These are phyloP conservation scores for Parasitella parasitica DNA, from an alignment of 371 early-diverging fungal species.

Conservation along the genomic window DNA sequence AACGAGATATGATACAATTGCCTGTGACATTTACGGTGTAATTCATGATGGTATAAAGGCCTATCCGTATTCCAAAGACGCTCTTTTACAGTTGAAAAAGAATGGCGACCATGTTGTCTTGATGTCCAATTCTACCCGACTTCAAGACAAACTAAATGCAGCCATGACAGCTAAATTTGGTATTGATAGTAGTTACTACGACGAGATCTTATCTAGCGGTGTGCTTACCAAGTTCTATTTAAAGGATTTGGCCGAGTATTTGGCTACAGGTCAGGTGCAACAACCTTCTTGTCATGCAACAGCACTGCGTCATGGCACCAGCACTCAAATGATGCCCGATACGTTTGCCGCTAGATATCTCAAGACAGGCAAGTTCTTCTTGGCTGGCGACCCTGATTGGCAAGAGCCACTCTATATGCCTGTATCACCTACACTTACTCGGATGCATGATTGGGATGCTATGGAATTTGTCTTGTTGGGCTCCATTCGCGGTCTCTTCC, in stretches of 20 bases:
- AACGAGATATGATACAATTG: conserved; percentile 33
- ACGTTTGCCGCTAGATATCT: conserved; percentile 24
- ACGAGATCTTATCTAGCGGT: conserved; percentile 44
- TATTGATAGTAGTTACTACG: conserved; percentile 21
- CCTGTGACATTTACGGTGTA: conserved; percentile 51
- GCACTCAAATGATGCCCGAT: conserved; percentile 19
- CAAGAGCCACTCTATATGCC: conserved; percentile 38
- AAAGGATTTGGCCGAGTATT: conserved; percentile 13
- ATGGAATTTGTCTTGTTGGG: conserved; percentile 47
- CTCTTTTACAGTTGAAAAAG: conserved; percentile 19
- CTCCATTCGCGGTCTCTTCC: conserved; percentile 19
- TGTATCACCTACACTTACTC: conserved; percentile 20
- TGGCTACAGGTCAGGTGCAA: background rate
- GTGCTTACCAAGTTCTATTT: conserved; percentile 36
- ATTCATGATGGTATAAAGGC: conserved; percentile 40
- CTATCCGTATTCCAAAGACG: conserved; percentile 31
- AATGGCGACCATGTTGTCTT: conserved; percentile 24
- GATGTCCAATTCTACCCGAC: conserved; percentile 45
- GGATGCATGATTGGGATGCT: conserved; percentile 21
- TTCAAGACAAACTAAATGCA: conserved; percentile 26
- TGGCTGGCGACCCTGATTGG: conserved; percentile 36
- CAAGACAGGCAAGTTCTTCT: conserved; percentile 34
- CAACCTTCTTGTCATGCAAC: conserved; percentile 24
- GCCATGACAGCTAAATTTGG: conserved; percentile 32
- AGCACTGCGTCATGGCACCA: background rate